Conservation (phyloP, 2,329 filamentous ascomycete species). For the Diaporthe ampelina region DNA sequence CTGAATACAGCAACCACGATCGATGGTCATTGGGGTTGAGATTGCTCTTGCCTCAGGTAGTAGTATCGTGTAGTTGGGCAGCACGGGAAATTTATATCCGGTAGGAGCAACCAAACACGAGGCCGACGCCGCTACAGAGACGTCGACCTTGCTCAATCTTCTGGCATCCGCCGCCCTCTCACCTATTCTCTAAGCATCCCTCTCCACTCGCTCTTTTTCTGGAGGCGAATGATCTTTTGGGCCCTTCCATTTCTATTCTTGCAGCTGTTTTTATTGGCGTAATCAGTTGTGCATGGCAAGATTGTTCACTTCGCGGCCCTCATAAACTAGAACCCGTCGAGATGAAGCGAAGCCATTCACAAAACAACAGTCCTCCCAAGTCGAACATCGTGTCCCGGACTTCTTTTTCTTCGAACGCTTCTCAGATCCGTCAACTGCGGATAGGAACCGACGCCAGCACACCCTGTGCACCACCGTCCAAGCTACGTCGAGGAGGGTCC, state of each 20-base stretch:
- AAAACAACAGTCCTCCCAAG: slow-evolving; percentile 24
- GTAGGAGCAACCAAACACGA: slow-evolving; percentile 16
- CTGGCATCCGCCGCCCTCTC: slow-evolving; percentile 32
- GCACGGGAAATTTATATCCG: background rate
- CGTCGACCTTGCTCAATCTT: background rate
- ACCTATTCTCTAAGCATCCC: slow-evolving; percentile 17
- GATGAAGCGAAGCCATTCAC: slow-evolving; percentile 41
- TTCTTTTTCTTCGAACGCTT: slow-evolving; percentile 20
- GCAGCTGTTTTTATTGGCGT: slow-evolving; percentile 3
- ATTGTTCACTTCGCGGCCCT: background rate
- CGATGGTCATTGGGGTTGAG: background rate
- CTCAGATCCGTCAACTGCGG: background rate
- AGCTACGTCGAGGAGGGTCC: slow-evolving; percentile 57
- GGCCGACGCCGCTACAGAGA: background rate
- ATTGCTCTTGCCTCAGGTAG: background rate
- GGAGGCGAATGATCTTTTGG: slow-evolving; percentile 25
- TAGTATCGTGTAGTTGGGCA: background rate
- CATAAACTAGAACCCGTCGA: slow-evolving; percentile 28
- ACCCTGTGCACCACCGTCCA: slow-evolving; percentile 50
- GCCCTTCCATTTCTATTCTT: slow-evolving; percentile 27
- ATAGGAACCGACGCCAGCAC: slow-evolving; percentile 26
- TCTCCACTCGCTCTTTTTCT: slow-evolving; percentile 35
- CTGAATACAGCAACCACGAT: background rate
- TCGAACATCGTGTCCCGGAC: slow-evolving; percentile 31
- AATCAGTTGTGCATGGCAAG: slow-evolving; percentile 2